Percentiles rank a stretch among this genome's conserved stretches.
These are phyloP conservation scores for Leccinum olivaceopallidum DNA, from an alignment of 768 basidiomycete species.

Conservation along the genomic window DNA sequence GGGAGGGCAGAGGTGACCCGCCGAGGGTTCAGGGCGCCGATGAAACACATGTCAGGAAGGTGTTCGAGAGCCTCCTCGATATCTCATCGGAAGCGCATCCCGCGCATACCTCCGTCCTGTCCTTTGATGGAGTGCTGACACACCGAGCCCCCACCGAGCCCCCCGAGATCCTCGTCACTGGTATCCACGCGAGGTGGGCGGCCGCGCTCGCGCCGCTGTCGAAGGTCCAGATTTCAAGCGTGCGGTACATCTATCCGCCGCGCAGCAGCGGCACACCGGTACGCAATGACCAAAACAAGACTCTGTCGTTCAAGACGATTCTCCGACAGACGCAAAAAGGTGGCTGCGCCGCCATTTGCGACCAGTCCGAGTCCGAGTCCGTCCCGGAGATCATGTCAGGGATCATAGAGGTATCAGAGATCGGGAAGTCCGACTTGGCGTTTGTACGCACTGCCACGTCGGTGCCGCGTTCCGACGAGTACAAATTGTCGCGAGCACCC, in stretches of 20 bases:
- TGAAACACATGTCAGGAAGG: slow-evolving; percentile 15
- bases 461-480: slow-evolving; percentile 18
- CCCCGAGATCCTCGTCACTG: slow-evolving; percentile 11
- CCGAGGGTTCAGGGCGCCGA: slow-evolving; percentile 6
- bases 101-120: not conserved
- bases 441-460: slow-evolving; percentile 11
- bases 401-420: slow-evolving; percentile 7
- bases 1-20: not conserved
- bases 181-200: slow-evolving; percentile 12
- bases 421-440: slow-evolving; percentile 13
- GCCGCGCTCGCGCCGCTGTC: slow-evolving; percentile 11
- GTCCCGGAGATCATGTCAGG: not conserved
- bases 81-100: not conserved
- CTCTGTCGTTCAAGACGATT: not conserved
- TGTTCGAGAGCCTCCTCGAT: slow-evolving; percentile 16
- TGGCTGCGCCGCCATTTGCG: too few relatives aligned
- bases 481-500: slow-evolving; percentile 23
- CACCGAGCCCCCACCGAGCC: slow-evolving; percentile 8
- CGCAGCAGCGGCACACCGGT: not conserved
- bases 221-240: not conserved
- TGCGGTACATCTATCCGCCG: slow-evolving; percentile 13
- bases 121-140: not conserved
- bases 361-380: not conserved
- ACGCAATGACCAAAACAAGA: not conserved
- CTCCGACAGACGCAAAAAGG: not conserved